Conservation (phyloP, 2,329 filamentous ascomycete species). For the Rhinocladiella mackenziei region DNA sequence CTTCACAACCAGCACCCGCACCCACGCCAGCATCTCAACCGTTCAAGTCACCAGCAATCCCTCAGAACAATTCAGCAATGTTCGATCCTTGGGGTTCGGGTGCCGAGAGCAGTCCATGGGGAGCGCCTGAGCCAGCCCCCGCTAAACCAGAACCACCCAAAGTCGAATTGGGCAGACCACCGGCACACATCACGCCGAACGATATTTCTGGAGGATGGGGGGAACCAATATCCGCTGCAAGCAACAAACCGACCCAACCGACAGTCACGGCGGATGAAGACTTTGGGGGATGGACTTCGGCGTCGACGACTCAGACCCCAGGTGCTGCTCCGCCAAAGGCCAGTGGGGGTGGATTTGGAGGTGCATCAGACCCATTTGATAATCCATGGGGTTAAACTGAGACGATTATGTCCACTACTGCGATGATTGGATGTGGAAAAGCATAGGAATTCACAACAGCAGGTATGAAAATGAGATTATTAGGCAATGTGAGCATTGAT, state of each 20-base stretch:
- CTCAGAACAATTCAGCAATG: slow-evolving; percentile 36
- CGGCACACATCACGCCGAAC: slow-evolving; percentile 49
- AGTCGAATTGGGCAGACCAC: slow-evolving; percentile 37
- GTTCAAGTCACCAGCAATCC: slow-evolving; percentile 33
- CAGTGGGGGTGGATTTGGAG: slow-evolving; percentile 27
- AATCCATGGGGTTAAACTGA: slow-evolving; percentile 28
- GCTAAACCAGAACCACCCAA: slow-evolving; percentile 22
- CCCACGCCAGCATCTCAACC: slow-evolving; percentile 34
- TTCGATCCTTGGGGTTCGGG: slow-evolving; percentile 72
- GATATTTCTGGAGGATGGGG: slow-evolving; percentile 67
- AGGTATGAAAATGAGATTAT: no score
- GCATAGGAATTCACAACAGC: no score
- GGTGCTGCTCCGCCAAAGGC: slow-evolving; percentile 15
- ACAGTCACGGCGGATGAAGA: slow-evolving; percentile 86
- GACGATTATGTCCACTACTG: no score
- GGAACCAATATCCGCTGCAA: slow-evolving; percentile 36
- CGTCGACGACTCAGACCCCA: slow-evolving; percentile 49
- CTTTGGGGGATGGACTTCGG: slow-evolving; percentile 90
- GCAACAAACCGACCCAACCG: slow-evolving; percentile 44
- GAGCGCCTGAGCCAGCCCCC: slow-evolving; percentile 55
- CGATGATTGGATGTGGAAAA: no score
- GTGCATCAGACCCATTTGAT: slow-evolving; percentile 28
- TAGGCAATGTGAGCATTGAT: no score
- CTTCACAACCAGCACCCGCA: slow-evolving; percentile 47
- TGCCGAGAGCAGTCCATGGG: slow-evolving; percentile 69